These are phyloP conservation scores for Dendrobium nobile DNA, from an alignment of 106 monocot genomes.

Conservation along the genomic window DNA sequence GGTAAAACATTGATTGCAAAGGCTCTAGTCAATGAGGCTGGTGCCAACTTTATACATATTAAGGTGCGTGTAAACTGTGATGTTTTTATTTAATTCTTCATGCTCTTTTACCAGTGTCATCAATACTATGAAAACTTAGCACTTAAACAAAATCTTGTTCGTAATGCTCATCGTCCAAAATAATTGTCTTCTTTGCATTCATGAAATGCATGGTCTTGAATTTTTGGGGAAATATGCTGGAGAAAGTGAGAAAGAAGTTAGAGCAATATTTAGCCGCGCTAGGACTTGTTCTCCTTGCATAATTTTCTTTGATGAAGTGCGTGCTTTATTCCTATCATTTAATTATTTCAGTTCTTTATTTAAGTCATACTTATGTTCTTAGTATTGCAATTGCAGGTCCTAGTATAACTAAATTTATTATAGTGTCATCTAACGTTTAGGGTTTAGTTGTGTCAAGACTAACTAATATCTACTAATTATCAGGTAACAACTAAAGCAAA, in stretches of 20 bases:
- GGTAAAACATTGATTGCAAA: constrained; percentile 98
- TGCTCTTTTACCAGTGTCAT: not conserved
- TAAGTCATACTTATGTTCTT: not conserved
- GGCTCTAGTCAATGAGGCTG: constrained; percentile 88
- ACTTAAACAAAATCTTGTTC: not conserved
- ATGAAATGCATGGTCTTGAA: constrained; percentile 61
- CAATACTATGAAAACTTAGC: not conserved
- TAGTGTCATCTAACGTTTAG: not conserved
- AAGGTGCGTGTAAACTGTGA: constrained; percentile 38
- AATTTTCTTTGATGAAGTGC: constrained; percentile 95
- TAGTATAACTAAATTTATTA: not conserved
- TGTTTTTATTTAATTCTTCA: not conserved
- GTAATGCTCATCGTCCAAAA: not conserved
- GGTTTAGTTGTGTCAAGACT: no score
- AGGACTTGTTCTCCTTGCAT: constrained; percentile 90
- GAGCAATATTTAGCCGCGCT: constrained; percentile 84
- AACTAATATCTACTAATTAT: no score
- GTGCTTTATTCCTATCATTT: constrained; percentile 1
- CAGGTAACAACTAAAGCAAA: not conserved
- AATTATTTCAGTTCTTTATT: not conserved
- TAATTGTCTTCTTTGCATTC: constrained; percentile 2
- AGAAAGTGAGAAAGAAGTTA: constrained; percentile 80
- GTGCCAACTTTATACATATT: constrained; percentile 91
- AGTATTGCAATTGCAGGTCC: not conserved
- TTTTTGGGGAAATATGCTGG: constrained; percentile 90